Base-by-base conservation (phyloP, 2,329 filamentous ascomycete genomes). In the Fusarium zealandicum region DNA sequence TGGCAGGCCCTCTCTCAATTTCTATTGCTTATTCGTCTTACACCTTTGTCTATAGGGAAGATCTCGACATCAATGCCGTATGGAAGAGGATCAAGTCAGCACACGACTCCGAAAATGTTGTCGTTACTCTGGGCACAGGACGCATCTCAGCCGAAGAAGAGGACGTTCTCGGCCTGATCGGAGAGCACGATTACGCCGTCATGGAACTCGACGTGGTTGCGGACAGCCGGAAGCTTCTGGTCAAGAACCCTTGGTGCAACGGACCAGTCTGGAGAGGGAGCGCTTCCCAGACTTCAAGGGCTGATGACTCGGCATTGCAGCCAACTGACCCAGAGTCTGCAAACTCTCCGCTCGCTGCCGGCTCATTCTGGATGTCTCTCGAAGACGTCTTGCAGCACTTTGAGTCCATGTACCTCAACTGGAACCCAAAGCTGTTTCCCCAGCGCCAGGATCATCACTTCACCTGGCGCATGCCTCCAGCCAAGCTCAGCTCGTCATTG, bases 171-270 rank as follows among this genome's bases (percentile, higher is more conserved):
- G 95, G 95, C 0, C 79, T 99, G 7, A 90, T 92, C 16, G 89
- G 90, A 14, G 89, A 96, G 71, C 95, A 99, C 72, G 93, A 97
- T 71, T 99, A 99, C 72, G 93, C 92, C 3, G 87, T 99, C 4
- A 79, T 98, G 45, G 88, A 95, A 54, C 80, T 99, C 71, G 87
- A 90, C 56, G 78, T 79, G 20, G 67, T 79, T 2, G 79, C 81
- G 4, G 83, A 83, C 1, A 83, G 83, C 57, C 84, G 87, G 18
- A 81, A 88, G 44, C 78, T 98, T 44, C 80, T 97, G 0, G 83
- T 99, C 60, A 99, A 99, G 75, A 99, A 99, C 68, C 95, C 95
- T 2, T 99, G 95, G 95, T 90, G 89, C 44, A 87, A 93, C 68
- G 92, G 91, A 4, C 85, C 87, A 36, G 82, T 86, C 6, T 92